Evolutionary conservation across 73 alveolate species (phyloP).

Genomic region (Paramecium biaurelia): DNA sequence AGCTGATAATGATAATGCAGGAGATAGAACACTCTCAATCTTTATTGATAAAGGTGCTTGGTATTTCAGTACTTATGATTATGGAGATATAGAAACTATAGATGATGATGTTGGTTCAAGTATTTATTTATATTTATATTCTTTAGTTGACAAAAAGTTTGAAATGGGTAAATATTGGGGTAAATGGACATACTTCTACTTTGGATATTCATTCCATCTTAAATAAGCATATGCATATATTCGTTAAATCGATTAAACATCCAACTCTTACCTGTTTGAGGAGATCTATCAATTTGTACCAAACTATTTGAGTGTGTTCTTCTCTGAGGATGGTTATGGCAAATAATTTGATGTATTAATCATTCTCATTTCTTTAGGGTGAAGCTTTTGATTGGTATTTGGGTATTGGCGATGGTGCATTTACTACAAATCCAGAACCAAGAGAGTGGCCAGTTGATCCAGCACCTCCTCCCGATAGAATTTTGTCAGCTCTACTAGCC

Average conservation of each 20-base stretch:
- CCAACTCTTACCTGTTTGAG: not conserved
- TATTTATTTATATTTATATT: not conserved
- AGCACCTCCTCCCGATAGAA: slow-evolving; percentile 47
- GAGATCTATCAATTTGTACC: slow-evolving; percentile 33
- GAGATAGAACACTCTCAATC: slow-evolving; percentile 42
- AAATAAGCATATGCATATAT: slow-evolving; percentile 43
- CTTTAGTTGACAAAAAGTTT: slow-evolving; percentile 7
- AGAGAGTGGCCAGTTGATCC: slow-evolving; percentile 38
- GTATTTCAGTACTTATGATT: slow-evolving; percentile 22
- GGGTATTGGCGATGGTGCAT: slow-evolving; percentile 55
- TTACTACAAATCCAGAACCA: slow-evolving; percentile 17
- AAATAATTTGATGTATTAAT: not conserved
- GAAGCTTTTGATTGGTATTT: slow-evolving; percentile 45
- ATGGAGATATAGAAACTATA: slow-evolving; percentile 23
- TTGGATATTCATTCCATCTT: slow-evolving; percentile 15
- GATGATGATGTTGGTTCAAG: slow-evolving; percentile 40
- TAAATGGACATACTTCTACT: slow-evolving; percentile 47
- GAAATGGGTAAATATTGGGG: not conserved
- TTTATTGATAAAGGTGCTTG: not conserved
- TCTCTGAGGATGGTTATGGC: slow-evolving; percentile 16
- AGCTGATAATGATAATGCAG: slow-evolving; percentile 37
- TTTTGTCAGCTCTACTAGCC: slow-evolving; percentile 23
- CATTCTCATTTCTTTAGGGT: not conserved
- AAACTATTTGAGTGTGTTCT: slow-evolving; percentile 9
- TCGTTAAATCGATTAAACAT: not conserved